Evolutionary conservation across 2,329 filamentous ascomycete species (phyloP), one percentile per base, ranked within the genome.

Genomic region (Thielaviopsis euricoi): DNA sequence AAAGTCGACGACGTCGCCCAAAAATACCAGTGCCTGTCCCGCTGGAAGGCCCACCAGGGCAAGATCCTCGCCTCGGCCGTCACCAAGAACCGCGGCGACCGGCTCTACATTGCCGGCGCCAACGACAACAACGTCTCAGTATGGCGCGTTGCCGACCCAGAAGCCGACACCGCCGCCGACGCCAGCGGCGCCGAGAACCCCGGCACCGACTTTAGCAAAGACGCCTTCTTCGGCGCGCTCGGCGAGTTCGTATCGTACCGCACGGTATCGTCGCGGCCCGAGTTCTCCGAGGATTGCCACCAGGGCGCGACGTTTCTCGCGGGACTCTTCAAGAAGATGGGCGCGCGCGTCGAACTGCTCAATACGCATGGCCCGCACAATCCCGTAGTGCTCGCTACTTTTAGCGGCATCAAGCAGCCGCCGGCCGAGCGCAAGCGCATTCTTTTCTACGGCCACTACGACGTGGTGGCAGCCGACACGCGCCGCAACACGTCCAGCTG

Each of bases 391-490:
- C 85, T 87, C 63, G 93, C 93, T 48, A 86, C 85, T 60, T 98
- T 98, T 68, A 80, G 81, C 51, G 89, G 86, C 3, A 93, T 83
- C 69, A 81, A 78, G 61, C 77, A 81, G 12, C 79, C 82, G 0
- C 73, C 80, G 0, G 76, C 79, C 25, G 75, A 80, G 25, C 80
- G 87, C 19, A 95, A 93, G 71, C 89, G 88, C 29, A 87, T 97
- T 9, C 73, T 98, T 0, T 98, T 98, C 68, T 98, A 98, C 66
- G 93, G 94, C 0, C 93, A 98, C 68, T 98, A 98, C 73, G 93
- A 98, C 67, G 90, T 98, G 2, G 93, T 98, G 3, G 81, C 89
- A 0, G 93, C 93, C 0, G 89, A 95, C 63, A 83, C 85, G 43
- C 86, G 86, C 62, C 82, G 85, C 59, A 80, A 81, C 43, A 91